These are phyloP conservation scores for Candida methanosorbosa DNA, from an alignment of 805 yeast genomes.

Conservation along the genomic window DNA sequence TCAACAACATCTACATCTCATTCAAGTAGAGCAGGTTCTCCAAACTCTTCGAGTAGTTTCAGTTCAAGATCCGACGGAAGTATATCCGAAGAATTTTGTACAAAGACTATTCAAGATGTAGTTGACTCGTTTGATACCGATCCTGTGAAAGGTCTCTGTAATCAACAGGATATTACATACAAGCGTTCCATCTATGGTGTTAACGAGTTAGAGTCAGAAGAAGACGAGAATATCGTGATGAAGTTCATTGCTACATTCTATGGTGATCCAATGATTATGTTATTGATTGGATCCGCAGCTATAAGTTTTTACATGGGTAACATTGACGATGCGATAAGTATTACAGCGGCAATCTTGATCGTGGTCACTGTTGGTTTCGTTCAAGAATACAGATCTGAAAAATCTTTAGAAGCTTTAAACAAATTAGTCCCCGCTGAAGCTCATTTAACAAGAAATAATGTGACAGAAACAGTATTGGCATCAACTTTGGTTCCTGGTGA, in stretches of 20 bases:
- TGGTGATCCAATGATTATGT: slow-evolving; percentile 83
- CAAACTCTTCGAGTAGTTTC: slow-evolving; percentile 2
- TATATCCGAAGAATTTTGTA: slow-evolving; percentile 51
- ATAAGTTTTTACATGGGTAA: slow-evolving; percentile 92
- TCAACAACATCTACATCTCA: background rate
- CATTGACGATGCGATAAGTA: slow-evolving; percentile 90
- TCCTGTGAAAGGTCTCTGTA: slow-evolving; percentile 47
- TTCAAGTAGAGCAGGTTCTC: background rate
- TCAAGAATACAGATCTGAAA: slow-evolving; percentile 93
- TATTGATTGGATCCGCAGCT: slow-evolving; percentile 83
- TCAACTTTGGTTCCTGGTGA: slow-evolving; percentile 93
- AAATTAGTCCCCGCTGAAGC: slow-evolving; percentile 96
- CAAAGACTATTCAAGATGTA: slow-evolving; percentile 58
- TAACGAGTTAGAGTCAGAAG: slow-evolving; percentile 72
- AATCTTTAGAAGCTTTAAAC: slow-evolving; percentile 86
- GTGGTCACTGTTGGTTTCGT: slow-evolving; percentile 97
- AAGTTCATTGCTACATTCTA: slow-evolving; percentile 76
- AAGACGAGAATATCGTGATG: slow-evolving; percentile 62
- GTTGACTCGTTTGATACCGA: slow-evolving; percentile 56
- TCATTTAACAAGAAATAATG: slow-evolving; percentile 76
- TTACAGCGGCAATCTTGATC: slow-evolving; percentile 82
- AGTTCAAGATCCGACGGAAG: slow-evolving; percentile 8
- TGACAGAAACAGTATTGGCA: slow-evolving; percentile 76
- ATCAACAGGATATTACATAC: slow-evolving; percentile 59
- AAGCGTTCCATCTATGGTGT: slow-evolving; percentile 71